phyloP scores from a whole-genome alignment of 306 rosid species.

The Mimosa pudica region DNA sequence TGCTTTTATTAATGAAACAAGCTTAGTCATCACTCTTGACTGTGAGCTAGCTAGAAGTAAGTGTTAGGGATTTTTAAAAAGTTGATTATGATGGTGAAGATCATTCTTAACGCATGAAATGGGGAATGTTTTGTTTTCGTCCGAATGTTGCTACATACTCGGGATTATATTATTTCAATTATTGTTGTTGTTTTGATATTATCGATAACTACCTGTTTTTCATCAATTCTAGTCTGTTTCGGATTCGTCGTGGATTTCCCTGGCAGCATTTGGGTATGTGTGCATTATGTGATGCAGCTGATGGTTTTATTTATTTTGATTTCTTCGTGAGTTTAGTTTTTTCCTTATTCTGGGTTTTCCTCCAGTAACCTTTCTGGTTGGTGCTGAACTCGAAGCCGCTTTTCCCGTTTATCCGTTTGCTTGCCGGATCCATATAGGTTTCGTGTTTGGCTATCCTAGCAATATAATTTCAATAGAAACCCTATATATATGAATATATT shows the following conservation, averaged over 20 bases:
- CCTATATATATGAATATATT: neutral
- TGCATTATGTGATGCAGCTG: conserved; percentile 34
- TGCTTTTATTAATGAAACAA: neutral
- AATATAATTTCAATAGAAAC: conserved; percentile 36
- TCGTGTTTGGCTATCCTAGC: conserved; percentile 58
- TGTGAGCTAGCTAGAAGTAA: conserved; percentile 35
- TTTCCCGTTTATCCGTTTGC: conserved; percentile 74
- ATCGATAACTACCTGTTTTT: conserved; percentile 32
- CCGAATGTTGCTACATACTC: conserved; percentile 38
- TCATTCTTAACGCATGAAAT: conserved; percentile 41
- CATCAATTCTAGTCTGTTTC: conserved; percentile 27
- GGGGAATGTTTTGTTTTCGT: conserved; percentile 41
- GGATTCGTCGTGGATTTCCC: conserved; percentile 28
- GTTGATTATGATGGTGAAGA: conserved; percentile 25
- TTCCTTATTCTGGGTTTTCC: conserved; percentile 48
- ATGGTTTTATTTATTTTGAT: conserved; percentile 36
- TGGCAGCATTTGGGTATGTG: conserved; percentile 42
- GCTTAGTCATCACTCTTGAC: neutral
- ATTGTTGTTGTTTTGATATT: conserved; percentile 36
- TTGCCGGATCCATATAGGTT: conserved; percentile 73
- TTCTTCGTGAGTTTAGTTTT: conserved; percentile 33
- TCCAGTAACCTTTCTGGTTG: conserved; percentile 59
- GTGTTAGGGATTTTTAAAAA: conserved; percentile 24
- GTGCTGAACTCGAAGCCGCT: conserved; percentile 76
- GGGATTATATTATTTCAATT: conserved; percentile 29